A percentile compares a stretch with the other conserved stretches of the same genome.
Conservation (phyloP, 164 flowering plant genomes). For the Stephania cephalantha region DNA sequence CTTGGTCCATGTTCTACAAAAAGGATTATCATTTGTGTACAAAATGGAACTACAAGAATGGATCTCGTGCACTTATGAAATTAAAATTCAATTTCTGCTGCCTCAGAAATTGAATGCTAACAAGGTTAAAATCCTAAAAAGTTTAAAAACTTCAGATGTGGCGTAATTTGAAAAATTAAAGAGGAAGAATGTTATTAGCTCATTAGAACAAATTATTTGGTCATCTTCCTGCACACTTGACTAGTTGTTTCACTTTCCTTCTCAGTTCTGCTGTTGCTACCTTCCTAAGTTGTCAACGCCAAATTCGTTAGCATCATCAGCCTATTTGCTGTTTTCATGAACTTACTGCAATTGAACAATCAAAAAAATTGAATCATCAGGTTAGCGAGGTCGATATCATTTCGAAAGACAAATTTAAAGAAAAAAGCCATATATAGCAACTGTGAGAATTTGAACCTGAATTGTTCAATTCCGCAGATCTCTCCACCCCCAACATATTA, state of each 20-base stretch:
- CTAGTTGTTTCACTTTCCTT: slow-evolving; percentile 2
- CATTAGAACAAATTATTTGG: background rate
- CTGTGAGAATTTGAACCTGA: slow-evolving; percentile 38
- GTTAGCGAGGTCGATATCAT: background rate
- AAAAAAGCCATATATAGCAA: background rate
- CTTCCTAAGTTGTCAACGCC: slow-evolving; percentile 36
- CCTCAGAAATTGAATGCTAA: background rate
- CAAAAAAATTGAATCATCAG: background rate
- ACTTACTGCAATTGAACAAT: slow-evolving; percentile 41
- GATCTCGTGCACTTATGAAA: background rate
- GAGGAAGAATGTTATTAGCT: background rate
- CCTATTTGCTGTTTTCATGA: slow-evolving; percentile 48
- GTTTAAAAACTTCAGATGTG: background rate
- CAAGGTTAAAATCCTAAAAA: background rate
- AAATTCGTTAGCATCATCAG: slow-evolving; percentile 44
- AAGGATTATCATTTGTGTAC: slow-evolving; percentile 12
- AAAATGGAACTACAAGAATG: background rate
- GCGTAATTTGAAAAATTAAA: background rate
- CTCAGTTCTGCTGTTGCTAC: slow-evolving; percentile 14
- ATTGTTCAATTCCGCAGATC: slow-evolving; percentile 39
- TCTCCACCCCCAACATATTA: slow-evolving; percentile 56
- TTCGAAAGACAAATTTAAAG: background rate
- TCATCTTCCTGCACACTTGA: background rate
- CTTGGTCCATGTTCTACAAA: slow-evolving; percentile 47
- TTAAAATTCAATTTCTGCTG: background rate